phyloP scores from a whole-genome alignment of 2,329 filamentous ascomycete genomes.

The Microsporum ferrugineum region DNA sequence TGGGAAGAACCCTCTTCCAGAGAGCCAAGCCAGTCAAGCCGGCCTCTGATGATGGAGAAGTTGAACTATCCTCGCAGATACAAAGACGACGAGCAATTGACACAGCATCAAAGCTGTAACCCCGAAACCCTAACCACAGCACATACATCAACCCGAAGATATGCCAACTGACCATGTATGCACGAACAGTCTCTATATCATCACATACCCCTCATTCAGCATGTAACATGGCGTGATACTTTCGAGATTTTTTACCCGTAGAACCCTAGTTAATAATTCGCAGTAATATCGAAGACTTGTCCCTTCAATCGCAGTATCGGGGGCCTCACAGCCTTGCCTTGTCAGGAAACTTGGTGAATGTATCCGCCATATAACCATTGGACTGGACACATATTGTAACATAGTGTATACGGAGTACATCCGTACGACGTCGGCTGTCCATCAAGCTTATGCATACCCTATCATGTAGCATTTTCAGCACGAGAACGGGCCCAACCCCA shows the following conservation, averaged over 20 bases:
- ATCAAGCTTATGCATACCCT: neutral
- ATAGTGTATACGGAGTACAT: neutral
- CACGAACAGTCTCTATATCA: neutral
- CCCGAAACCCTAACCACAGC: neutral
- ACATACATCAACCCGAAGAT: neutral
- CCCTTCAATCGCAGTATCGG: no score
- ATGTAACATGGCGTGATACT: neutral
- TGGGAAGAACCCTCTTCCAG: slow-evolving; percentile 58
- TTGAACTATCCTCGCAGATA: slow-evolving; percentile 26
- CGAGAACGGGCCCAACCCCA: neutral
- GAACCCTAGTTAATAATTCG: neutral
- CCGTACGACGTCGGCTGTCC: neutral
- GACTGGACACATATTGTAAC: no score
- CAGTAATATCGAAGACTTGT: neutral
- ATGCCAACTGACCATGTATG: neutral
- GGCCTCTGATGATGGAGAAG: slow-evolving; percentile 15
- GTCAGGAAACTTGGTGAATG: no score
- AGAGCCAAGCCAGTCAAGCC: slow-evolving; percentile 17
- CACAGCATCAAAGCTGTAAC: slow-evolving; percentile 8
- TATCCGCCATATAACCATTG: no score
- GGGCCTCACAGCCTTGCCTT: no score
- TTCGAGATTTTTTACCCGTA: neutral
- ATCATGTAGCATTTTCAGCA: neutral
- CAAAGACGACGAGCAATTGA: slow-evolving; percentile 29
- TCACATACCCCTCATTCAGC: neutral